These are phyloP conservation scores for Fusarium armeniacum DNA, from an alignment of 2,329 filamentous ascomycete species.

Conservation along the genomic window DNA sequence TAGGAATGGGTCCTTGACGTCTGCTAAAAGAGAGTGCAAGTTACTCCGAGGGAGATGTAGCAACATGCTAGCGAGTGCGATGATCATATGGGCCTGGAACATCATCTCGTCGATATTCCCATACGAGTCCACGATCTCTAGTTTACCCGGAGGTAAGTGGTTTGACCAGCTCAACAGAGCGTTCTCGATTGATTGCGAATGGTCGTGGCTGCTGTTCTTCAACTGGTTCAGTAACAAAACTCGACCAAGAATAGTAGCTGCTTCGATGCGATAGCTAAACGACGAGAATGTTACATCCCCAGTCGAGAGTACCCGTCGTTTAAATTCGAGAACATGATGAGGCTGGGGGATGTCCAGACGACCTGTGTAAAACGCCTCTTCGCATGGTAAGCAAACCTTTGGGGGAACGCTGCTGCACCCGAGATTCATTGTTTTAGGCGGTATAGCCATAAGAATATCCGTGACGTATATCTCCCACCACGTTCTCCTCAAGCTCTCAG, in stretches of 20 bases:
- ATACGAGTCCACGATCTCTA: constrained; percentile 40
- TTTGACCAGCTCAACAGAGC: constrained; percentile 44
- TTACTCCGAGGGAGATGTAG: constrained; percentile 43
- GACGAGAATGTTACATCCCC: constrained; percentile 42
- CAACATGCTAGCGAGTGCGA: constrained; percentile 40
- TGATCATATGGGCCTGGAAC: constrained; percentile 44
- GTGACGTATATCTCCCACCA: constrained; percentile 48
- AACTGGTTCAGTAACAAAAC: constrained; percentile 35
- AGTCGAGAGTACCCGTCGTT: constrained; percentile 19
- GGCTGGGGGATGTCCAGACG: constrained; percentile 26
- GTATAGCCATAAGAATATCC: constrained; percentile 40
- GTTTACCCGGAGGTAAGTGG: constrained; percentile 31
- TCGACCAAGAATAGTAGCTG: constrained; percentile 36
- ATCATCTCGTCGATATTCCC: constrained; percentile 46
- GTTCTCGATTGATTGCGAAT: constrained; percentile 43
- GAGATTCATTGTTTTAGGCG: constrained; percentile 25
- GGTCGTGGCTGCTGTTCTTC: constrained; percentile 34
- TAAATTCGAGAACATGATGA: constrained; percentile 37
- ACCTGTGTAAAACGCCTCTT: constrained; percentile 33
- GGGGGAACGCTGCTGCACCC: constrained; percentile 34
- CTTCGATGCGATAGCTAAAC: constrained; percentile 46
- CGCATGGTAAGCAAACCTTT: constrained; percentile 40
- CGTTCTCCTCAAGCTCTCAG: constrained; percentile 42
- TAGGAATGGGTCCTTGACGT: constrained; percentile 29
- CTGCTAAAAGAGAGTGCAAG: constrained; percentile 22